Percentiles rank a stretch among this genome's conserved stretches.
Evolutionary conservation across 2,329 filamentous ascomycete genomes (phyloP).

Genomic region (Fusarium newnesense): DNA sequence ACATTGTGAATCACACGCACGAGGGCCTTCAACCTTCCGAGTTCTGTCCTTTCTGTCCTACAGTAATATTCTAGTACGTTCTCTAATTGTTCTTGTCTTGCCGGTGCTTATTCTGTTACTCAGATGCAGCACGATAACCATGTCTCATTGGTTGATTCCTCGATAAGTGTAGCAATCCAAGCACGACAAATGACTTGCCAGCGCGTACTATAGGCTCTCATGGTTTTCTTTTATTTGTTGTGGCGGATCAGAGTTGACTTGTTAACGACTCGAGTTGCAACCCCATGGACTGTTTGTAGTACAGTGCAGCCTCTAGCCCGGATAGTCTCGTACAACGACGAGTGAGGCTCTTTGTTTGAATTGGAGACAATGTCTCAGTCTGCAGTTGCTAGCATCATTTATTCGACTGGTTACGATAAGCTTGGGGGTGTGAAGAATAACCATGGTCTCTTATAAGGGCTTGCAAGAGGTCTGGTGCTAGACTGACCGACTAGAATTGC

Average conservation of each 20-base stretch:
- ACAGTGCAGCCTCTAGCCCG: not conserved
- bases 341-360: not conserved
- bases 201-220: no score
- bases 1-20: conserved; percentile 4
- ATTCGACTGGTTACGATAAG: not conserved
- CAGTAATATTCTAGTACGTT: not conserved
- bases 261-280: not conserved
- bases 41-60: conserved; percentile 5
- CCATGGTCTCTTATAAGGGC: not conserved
- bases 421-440: not conserved
- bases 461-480: not conserved
- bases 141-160: not conserved
- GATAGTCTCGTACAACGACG: not conserved
- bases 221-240: not conserved
- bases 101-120: not conserved
- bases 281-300: not conserved
- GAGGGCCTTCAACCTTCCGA: not conserved
- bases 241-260: not conserved
- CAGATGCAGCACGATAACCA: not conserved
- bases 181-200: not conserved
- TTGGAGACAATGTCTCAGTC: not conserved
- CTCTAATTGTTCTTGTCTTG: not conserved
- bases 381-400: not conserved
- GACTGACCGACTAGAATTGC: not conserved
- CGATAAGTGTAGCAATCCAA: not conserved